Conservation (phyloP, 176 grass and related monocot species). For the Areca catechu region DNA sequence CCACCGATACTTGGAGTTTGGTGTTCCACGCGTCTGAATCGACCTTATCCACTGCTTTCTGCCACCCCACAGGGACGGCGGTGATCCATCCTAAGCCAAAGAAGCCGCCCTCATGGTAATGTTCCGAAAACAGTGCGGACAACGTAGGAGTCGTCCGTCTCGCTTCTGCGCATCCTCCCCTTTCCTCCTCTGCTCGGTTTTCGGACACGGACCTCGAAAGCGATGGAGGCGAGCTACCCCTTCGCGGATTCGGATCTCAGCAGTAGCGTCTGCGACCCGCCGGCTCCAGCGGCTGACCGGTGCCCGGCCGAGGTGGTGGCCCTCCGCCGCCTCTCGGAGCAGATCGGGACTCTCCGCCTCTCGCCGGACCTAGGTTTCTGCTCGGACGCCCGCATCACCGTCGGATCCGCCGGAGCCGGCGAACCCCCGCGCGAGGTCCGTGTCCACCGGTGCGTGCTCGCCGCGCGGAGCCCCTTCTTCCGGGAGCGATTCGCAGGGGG, state of each 20-base stretch:
- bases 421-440: slow-evolving; percentile 6
- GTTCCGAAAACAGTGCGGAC: no score
- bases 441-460: slow-evolving; percentile 85
- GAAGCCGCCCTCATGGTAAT: no score
- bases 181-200: no score
- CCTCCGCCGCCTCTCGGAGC: slow-evolving; percentile 85
- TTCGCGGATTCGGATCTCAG: slow-evolving; percentile 53
- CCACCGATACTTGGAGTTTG: no score
- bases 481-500: slow-evolving; percentile 45
- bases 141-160: no score
- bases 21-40: no score
- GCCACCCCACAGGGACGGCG: no score
- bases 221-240: slow-evolving; percentile 40
- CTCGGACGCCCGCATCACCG: slow-evolving; percentile 44
- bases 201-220: no score
- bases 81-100: no score
- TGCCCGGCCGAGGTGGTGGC: slow-evolving; percentile 56
- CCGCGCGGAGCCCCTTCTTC: slow-evolving; percentile 81
- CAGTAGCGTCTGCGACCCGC: slow-evolving; percentile 18
- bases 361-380: slow-evolving; percentile 55
- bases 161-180: no score
- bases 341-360: slow-evolving; percentile 44
- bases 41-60: no score
- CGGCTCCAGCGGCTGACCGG: neutral
- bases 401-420: slow-evolving; percentile 3